Percentiles rank a stretch among this genome's conserved stretches.
These are phyloP conservation scores for Podaxis carcinomalis DNA, from an alignment of 768 basidiomycete genomes.

Conservation along the genomic window DNA sequence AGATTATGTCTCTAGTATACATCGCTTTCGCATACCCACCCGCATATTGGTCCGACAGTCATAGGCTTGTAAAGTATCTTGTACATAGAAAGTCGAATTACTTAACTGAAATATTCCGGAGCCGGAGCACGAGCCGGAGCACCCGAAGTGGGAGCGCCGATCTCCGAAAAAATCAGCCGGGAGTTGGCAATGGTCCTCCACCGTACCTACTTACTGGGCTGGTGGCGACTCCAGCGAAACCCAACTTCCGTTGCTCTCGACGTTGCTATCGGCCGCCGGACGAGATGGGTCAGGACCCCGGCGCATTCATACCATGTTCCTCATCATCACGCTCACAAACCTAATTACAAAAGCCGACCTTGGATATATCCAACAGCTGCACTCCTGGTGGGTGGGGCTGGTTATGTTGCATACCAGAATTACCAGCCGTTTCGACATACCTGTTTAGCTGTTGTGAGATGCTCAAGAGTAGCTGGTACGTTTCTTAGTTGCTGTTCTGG, in stretches of 20 bases:
- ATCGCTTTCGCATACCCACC: not conserved
- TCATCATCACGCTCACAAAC: not conserved
- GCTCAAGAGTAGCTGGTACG: constrained; percentile 71
- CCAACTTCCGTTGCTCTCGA: not conserved
- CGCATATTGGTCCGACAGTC: not conserved
- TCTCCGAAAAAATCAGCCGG: constrained; percentile 1
- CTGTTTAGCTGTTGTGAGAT: constrained; percentile 69
- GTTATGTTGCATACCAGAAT: constrained; percentile 56
- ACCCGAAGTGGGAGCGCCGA: not conserved
- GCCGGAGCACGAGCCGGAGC: not conserved
- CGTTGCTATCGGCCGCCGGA: not conserved
- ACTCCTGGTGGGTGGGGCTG: constrained; percentile 30
- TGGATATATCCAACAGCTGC: constrained; percentile 37
- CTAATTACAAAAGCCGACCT: constrained; percentile 4
- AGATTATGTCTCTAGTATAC: constrained; percentile 1
- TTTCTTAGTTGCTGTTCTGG: constrained; percentile 11
- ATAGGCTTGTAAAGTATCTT: not conserved
- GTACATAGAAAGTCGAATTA: not conserved
- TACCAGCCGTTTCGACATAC: constrained; percentile 73
- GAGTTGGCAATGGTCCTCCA: constrained; percentile 10
- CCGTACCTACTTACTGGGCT: not conserved
- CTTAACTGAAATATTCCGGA: not conserved
- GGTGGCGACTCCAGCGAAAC: constrained; percentile 2
- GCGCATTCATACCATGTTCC: not conserved
- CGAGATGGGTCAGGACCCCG: constrained; percentile 6